Evolutionary conservation across 2,329 filamentous ascomycete genomes (phyloP).

Genomic region (Colletotrichum navitas): DNA sequence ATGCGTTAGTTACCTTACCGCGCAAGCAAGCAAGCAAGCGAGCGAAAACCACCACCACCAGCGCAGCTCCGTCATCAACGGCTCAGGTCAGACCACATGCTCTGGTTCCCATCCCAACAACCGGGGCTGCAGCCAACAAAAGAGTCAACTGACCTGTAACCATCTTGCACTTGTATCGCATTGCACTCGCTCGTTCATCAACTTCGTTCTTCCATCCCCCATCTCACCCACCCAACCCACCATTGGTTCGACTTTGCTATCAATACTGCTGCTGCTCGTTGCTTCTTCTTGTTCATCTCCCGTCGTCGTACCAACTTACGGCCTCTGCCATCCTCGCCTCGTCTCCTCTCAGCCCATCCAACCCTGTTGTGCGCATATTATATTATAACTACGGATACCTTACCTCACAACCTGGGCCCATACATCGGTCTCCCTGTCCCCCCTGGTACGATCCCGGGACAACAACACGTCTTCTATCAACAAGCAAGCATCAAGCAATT

Average conservation of each 20-base stretch:
- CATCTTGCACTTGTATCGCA: slow-evolving; percentile 12
- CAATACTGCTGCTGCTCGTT: slow-evolving; percentile 16
- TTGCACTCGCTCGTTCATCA: slow-evolving; percentile 21
- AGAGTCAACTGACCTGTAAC: slow-evolving; percentile 36
- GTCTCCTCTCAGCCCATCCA: slow-evolving; percentile 21
- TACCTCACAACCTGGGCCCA: slow-evolving; percentile 38
- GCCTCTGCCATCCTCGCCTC: slow-evolving; percentile 7
- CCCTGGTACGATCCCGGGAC: slow-evolving; percentile 33
- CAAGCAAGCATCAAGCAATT: slow-evolving; percentile 35
- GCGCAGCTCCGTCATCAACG: slow-evolving; percentile 37
- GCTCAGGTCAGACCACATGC: slow-evolving; percentile 39
- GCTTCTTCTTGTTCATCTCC: slow-evolving; percentile 23
- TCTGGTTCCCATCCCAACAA: slow-evolving; percentile 42
- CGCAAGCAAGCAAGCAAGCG: slow-evolving; percentile 18
- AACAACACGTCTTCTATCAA: slow-evolving; percentile 29
- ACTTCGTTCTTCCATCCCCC: slow-evolving; percentile 29
- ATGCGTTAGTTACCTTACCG: slow-evolving; percentile 3
- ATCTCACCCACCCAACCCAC: slow-evolving; percentile 10
- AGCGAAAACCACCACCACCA: background rate
- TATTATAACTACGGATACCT: slow-evolving; percentile 25
- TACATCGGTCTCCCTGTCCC: slow-evolving; percentile 39
- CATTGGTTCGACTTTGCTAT: slow-evolving; percentile 26
- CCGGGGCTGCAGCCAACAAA: slow-evolving; percentile 36
- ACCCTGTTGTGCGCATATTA: slow-evolving; percentile 25
- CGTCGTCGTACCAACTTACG: slow-evolving; percentile 33